Evolutionary conservation across 257 asterid genomes (phyloP), one percentile per base, ranked within the genome.

Genomic region (Jacaranda mimosifolia): DNA sequence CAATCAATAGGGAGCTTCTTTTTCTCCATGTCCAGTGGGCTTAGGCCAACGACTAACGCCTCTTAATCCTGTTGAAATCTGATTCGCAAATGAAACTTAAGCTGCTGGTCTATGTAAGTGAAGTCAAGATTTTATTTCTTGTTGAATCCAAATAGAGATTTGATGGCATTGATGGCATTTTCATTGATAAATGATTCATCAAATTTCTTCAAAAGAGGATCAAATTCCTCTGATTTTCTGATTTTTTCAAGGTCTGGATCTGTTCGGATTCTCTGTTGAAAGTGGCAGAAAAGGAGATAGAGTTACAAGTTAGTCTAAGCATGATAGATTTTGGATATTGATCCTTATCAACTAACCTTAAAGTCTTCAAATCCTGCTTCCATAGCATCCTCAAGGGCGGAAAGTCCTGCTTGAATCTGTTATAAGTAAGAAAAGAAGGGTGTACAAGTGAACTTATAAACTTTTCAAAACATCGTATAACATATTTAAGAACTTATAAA

Each of bases 121-220:
- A 69, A 6, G 11, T 39, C 73, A 68, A 48, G 26, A 43, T 60
- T 19, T 70, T 78, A 92, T 79, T 92, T 83, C 89, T 94, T 92
- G 77, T 86, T 84, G 84, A 94, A 92, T 71, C 98, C 98, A 67
- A 95, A 92, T 15, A 95, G 68, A 53, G 98, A 92, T 79, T 95
- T 95, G 81, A 95, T 84, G 4, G 99, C 98, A 49, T 94, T 88
- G 90, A 94, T 83, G 64, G 99, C 99, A 40, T 81, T 92, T 83
- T 92, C 99, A 35, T 94, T 94, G 88, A 94, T 94, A 74, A 94
- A 92, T 0, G 98, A 89, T 83, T 94, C 99, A 26, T 95, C 99
- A 43, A 76, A 95, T 80, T 67, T 91, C 87, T 89, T 91, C 89
- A 94, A 19, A 35, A 94, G 95, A 46, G 89, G 76, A 38, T 89